These are phyloP conservation scores for Sclerotiophoma versabilis DNA, from an alignment of 2,329 filamentous ascomycete genomes.

Conservation along the genomic window DNA sequence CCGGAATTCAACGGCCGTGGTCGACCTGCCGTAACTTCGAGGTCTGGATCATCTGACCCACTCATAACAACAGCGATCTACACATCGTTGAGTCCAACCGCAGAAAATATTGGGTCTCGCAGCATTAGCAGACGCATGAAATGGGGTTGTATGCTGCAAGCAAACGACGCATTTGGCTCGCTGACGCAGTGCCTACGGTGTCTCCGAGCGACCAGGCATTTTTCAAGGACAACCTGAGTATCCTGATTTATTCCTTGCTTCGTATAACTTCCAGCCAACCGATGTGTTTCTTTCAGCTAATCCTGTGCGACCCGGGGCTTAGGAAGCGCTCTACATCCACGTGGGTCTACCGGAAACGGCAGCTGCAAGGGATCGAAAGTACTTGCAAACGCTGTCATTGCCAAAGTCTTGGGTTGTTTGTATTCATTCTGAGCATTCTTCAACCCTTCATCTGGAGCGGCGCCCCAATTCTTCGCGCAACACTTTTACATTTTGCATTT, in stretches of 20 bases:
- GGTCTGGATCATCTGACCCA: conserved; percentile 1
- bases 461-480: conserved; percentile 8
- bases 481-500: conserved; percentile 1
- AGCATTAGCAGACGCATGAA: background rate
- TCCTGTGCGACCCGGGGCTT: background rate
- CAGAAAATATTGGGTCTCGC: background rate
- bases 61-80: background rate
- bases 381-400: conserved; percentile 1
- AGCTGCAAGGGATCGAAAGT: conserved; percentile 9
- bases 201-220: conserved; percentile 7
- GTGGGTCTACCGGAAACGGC: conserved; percentile 2
- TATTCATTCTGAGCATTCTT: background rate
- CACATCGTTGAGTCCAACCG: background rate
- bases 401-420: conserved; percentile 9
- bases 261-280: conserved; percentile 2
- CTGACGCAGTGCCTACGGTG: background rate
- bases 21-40: background rate
- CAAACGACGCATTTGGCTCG: background rate
- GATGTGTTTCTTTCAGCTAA: background rate
- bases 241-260: conserved; percentile 7
- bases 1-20: background rate
- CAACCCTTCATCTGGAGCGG: conserved; percentile 8
- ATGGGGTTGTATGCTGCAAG: background rate
- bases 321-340: conserved; percentile 6
- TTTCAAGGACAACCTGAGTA: background rate